Base-by-base conservation (phyloP, 1,284 basidiomycete species). In the Lignosus rhinocerotis region DNA sequence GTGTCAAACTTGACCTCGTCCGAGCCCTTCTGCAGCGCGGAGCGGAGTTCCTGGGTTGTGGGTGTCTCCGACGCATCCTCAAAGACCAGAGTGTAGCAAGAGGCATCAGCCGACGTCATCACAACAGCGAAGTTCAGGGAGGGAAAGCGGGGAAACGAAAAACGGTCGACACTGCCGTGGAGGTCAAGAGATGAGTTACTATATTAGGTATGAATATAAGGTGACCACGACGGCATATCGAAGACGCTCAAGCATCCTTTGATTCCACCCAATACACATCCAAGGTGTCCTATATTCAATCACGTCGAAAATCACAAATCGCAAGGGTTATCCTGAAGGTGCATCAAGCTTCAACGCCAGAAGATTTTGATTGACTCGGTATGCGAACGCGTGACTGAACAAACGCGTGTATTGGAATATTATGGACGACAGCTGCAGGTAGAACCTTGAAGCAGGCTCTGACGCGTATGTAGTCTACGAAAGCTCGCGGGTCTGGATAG, bases 1-100 rank as follows among this genome's bases (percentile, higher is more conserved):
- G 96, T 95, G 77, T 99, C 96, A 70, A 98, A 80, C 81, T 98
- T 99, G 78, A 95, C 88, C 68, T 98, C 96, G 76, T 98, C 96
- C n/a, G 90, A 86, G 59, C 95, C 96, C 77, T 97, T 98, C 79
- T 98, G 93, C 52, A 99, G 83, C 45, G 87, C 86, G 63, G 87
- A 84, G 60, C 95, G 85, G 56, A 99, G 84, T 68, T 99, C 96
- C 67, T 88, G 83, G 1, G 84, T 82, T 32, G 92, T 87, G n/a
- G 91, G 92, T 17, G 84, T 81, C 73, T 93, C 92, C 30, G 84
- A 80, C 61, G 80, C 84, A 72, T 92, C 90, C 70, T 95, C 93
- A 56, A 84, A 85, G 52, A 96, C 85, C 67, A 96, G 80, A 21
- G 93, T 94, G 73, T 94, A 93, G 75, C 92, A 95, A 68, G 86